Evolutionary conservation across 441 rosid species (phyloP).

Genomic region (Euphorbia celastroides): DNA sequence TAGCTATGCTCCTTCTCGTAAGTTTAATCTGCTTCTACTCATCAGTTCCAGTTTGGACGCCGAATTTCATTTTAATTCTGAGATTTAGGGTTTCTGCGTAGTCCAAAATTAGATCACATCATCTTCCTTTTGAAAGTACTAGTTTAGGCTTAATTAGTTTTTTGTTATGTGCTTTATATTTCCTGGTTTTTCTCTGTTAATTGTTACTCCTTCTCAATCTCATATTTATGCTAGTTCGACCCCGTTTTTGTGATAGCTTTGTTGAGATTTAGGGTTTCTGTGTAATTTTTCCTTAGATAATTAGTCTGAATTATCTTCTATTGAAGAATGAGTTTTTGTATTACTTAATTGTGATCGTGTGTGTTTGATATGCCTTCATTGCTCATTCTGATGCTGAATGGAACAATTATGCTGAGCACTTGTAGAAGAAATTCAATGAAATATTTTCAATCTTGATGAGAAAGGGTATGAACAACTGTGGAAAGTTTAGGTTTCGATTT

Average conservation of each 20-base stretch:
- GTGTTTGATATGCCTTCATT: background rate
- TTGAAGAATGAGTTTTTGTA: too few relatives aligned
- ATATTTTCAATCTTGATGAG: background rate
- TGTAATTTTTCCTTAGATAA: background rate
- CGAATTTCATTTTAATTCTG: background rate
- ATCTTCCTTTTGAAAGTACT: background rate
- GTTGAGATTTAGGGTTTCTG: background rate
- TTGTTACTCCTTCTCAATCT: background rate
- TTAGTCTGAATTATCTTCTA: too few relatives aligned
- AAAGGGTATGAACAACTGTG: background rate
- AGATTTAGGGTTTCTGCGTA: conserved; percentile 6
- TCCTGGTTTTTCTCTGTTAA: background rate
- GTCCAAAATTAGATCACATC: background rate
- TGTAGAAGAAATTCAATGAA: background rate
- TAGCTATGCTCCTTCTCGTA: conserved; percentile 90
- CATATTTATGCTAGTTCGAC: background rate
- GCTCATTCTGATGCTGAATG: background rate
- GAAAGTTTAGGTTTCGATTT: background rate
- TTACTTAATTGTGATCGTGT: too few relatives aligned
- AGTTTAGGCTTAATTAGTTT: background rate
- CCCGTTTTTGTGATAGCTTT: background rate
- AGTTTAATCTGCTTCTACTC: conserved; percentile 20
- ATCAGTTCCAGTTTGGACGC: background rate
- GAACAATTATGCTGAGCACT: background rate
- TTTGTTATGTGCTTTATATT: background rate